These are phyloP conservation scores for Saccharomyces hybrid DNA, from an alignment of 1,139 yeast genomes.

Conservation along the genomic window DNA sequence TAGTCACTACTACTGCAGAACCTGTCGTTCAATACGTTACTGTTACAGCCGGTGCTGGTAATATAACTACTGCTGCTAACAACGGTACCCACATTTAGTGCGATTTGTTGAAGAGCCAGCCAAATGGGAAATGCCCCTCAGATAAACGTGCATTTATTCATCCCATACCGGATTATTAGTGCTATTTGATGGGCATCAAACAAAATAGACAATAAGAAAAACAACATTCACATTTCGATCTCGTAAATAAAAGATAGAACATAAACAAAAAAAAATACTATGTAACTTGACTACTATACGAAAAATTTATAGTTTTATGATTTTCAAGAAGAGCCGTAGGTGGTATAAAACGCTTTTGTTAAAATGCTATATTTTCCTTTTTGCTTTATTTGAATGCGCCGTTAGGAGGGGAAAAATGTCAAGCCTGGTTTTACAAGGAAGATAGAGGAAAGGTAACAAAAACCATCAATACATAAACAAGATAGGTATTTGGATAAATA, in stretches of 20 bases:
- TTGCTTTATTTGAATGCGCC: no score
- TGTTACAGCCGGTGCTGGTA: constrained; percentile 12
- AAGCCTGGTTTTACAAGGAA: not conserved
- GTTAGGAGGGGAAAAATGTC: not conserved
- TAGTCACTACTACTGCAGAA: not conserved
- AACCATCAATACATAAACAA: not conserved
- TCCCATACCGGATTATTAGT: not conserved
- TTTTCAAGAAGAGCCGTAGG: no score
- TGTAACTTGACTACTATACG: not conserved
- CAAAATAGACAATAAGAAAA: not conserved
- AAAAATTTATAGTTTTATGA: not conserved
- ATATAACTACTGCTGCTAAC: not conserved
- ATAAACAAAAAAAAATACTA: not conserved
- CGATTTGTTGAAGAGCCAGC: not conserved
- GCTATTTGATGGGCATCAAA: not conserved
- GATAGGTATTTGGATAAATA: no score
- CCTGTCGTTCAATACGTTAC: constrained; percentile 9
- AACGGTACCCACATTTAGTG: constrained; percentile 2
- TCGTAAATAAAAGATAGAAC: not conserved
- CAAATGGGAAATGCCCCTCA: not conserved
- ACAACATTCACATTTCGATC: not conserved
- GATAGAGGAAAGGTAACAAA: not conserved
- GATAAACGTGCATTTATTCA: not conserved
- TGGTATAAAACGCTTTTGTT: no score
- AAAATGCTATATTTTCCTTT: no score